Percentiles rank a stretch among this genome's conserved stretches.
These are phyloP conservation scores for Colletotrichum cordylinicola DNA, from an alignment of 2,329 filamentous ascomycete genomes.

Conservation along the genomic window DNA sequence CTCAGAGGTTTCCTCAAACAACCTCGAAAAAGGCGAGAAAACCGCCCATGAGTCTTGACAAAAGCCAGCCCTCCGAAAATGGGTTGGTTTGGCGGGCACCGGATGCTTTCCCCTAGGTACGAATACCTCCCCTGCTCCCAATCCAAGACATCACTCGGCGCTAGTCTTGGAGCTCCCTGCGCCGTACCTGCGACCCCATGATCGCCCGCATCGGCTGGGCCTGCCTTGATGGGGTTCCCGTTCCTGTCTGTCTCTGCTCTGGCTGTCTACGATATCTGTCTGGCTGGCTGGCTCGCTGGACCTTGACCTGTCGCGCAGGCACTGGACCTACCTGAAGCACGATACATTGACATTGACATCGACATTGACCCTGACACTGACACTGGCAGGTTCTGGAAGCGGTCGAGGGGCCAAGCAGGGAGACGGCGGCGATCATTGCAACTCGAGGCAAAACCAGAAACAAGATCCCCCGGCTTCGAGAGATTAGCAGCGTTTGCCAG, in stretches of 20 bases:
- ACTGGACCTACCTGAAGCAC: neutral
- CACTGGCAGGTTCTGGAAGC: neutral
- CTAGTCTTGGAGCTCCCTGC: conserved; percentile 9
- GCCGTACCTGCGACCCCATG: conserved; percentile 17
- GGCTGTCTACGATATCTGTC: neutral
- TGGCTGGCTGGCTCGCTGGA: neutral
- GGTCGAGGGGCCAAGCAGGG: neutral
- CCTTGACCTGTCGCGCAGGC: neutral
- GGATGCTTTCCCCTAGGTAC: neutral
- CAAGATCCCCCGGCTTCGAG: neutral
- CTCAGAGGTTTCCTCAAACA: neutral
- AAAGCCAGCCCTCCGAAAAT: neutral
- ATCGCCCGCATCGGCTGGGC: conserved; percentile 19
- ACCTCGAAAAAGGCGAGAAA: neutral
- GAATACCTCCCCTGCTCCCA: neutral
- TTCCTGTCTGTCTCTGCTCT: neutral
- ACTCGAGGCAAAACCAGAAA: neutral
- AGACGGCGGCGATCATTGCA: neutral
- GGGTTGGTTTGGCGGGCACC: neutral
- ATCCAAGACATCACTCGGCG: conserved; percentile 2
- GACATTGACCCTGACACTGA: neutral
- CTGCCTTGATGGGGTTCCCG: conserved; percentile 13
- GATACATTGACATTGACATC: neutral
- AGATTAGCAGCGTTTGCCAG: neutral
- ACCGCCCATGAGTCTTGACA: neutral